phyloP scores from a whole-genome alignment of 2,329 filamentous ascomycete genomes.

The Pseudopithomyces chartarum region DNA sequence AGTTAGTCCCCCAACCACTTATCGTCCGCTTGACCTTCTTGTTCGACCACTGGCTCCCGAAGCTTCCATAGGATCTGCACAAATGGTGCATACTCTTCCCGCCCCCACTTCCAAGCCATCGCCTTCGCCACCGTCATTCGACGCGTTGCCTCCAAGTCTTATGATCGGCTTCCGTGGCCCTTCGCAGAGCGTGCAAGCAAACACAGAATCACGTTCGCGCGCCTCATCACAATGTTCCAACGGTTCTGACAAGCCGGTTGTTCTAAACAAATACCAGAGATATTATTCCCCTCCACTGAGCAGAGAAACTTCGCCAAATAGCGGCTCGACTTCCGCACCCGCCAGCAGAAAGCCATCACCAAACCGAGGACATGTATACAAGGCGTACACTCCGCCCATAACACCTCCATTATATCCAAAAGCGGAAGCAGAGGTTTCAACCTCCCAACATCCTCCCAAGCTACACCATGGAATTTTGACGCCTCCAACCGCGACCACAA shows the following conservation, averaged over 20 bases:
- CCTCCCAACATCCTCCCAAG: background rate
- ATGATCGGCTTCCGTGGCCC: conserved; percentile 19
- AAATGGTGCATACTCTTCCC: background rate
- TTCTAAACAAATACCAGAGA: conserved; percentile 16
- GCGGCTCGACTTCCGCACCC: conserved; percentile 6
- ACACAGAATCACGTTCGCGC: background rate
- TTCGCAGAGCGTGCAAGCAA: conserved; percentile 6
- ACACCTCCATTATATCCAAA: conserved; percentile 15
- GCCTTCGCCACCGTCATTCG: conserved; percentile 1
- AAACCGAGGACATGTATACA: conserved; percentile 19
- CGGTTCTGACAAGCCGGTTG: background rate
- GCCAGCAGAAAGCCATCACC: conserved; percentile 11
- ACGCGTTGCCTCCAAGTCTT: conserved; percentile 25
- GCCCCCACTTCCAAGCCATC: background rate
- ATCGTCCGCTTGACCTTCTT: background rate
- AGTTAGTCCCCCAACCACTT: conserved; percentile 10
- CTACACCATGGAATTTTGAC: background rate
- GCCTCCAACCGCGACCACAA: background rate
- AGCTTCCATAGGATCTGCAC: background rate
- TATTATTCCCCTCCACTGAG: conserved; percentile 17
- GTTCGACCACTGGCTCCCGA: background rate
- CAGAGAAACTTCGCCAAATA: conserved; percentile 11
- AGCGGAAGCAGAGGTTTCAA: background rate
- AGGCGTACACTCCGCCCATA: conserved; percentile 24
- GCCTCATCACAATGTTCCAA: background rate